Base-by-base conservation (phyloP, 2,329 filamentous ascomycete species). In the Aspergillus sp. region DNA sequence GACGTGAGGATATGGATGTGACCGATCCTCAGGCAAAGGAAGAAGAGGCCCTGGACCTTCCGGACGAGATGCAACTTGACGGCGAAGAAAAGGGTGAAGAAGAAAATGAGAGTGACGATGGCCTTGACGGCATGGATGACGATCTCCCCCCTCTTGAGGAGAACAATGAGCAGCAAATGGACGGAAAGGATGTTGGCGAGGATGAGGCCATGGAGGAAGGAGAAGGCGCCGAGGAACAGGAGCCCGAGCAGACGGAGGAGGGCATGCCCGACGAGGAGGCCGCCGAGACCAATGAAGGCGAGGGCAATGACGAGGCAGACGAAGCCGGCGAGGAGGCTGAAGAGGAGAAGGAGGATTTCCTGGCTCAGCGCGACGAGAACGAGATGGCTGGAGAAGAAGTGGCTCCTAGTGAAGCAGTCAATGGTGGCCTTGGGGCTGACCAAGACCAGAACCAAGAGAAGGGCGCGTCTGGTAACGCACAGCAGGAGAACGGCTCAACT, bases 51-150 rank as follows among this genome's bases (percentile, higher is more conserved):
- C 81, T 96, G 61, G 92, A 93, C 49, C 81, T 96, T 21, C 92
- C 92, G 0, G 92, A 96, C 44, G 91, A 96, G 65, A 89, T 97
- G 82, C 88, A 96, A 59, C 84, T 95, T 58, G 89, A 94, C 64
- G 89, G 86, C 8, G 81, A 90, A 27, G 84, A 86, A 32, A 81
- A 85, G 52, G 84, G 84, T 4, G 77, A 76, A 10, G 78, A 80
- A 50, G 77, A 68, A n/a, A 71, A 63, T 15, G 72, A 73, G 19
- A 62, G 61, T 53, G 76, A 78, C 61, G 77, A 80, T 41, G 75
- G 78, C 41, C 74, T 82, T 59, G 78, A 83, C 23, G 62, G 62
- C 44, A 74, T 79, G 19, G 71, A 76, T 54, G 76, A 78, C 59
- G 76, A 75, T 13, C 75, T 77, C 41, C 74, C 75, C 47, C 69